Evolutionary conservation across 345 rosid species (phyloP), one percentile per base, ranked within the genome.

Genomic region (Carallia pectinifolia): DNA sequence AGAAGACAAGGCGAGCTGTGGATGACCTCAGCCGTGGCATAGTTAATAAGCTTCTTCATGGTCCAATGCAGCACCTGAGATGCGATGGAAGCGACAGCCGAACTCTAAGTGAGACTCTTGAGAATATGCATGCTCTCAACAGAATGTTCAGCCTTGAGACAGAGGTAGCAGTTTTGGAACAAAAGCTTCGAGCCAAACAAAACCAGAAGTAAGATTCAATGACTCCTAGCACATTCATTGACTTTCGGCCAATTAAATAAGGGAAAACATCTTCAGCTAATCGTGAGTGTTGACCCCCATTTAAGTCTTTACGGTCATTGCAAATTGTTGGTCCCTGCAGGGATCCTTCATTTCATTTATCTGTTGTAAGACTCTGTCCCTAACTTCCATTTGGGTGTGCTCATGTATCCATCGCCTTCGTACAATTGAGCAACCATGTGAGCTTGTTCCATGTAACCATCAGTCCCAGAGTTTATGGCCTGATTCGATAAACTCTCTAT

Each of bases 21-120:
- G 97, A 92, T 69, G 97, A 95, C 74, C 89, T 92, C 55, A 95
- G 97, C 81, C 84, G 97, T 1, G 97, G 97, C 15, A 90, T 95
- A 27, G 90, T 95, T 65, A 95, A 95, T 83, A 92, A 89, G 86
- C 89, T 95, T 73, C 90, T 95, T 60, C 97, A 92, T 29, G 97
- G 99, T 72, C 99, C 99, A 54, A 92, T 92, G 99, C 96, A 92
- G 76, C 99, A 92, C 81, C 84, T 95, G 76, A 92, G 99, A 79
- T 95, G 99, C 52, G 97, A 95, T 54, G 97, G 90, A 3, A 85
- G 86, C 56, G 95, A 89, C 36, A 85, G 90, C 75, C 82, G 94
- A 60, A 86, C 92, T 38, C 82, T 95, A 13, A 85, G 76, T 3
- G 98, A 90, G 81, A 92, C 90, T 38, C 97, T 95, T 18, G 99